Conservation (phyloP, 2,329 filamentous ascomycete species). For the Fusarium solani-melongenae region DNA sequence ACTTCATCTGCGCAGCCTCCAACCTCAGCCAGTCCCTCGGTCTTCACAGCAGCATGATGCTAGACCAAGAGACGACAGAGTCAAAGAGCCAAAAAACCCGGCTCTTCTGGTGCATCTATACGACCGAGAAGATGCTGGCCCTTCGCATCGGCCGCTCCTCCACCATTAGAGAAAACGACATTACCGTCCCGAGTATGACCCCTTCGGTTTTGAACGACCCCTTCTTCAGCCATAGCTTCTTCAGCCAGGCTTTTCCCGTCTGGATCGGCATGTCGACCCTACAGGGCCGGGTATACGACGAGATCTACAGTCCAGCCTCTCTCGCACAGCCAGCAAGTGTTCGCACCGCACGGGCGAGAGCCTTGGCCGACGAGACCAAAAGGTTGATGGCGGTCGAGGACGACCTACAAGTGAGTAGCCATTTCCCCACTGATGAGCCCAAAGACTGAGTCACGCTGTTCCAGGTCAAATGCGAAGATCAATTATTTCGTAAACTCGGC, state of each 20-base stretch:
- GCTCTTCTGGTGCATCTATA: constrained; percentile 44
- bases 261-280: constrained; percentile 32
- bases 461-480: not conserved
- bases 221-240: not conserved
- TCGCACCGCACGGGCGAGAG: constrained; percentile 26
- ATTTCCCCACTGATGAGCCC: not conserved
- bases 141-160: constrained; percentile 43
- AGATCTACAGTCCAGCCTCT: constrained; percentile 43
- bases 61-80: constrained; percentile 13
- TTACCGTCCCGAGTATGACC: constrained; percentile 31
- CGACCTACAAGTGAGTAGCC: not conserved
- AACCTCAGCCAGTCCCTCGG: constrained; percentile 35
- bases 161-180: constrained; percentile 40
- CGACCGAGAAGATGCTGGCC: constrained; percentile 39
- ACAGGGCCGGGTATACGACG: constrained; percentile 42
- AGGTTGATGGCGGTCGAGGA: not conserved
- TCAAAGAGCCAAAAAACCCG: constrained; percentile 11
- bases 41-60: constrained; percentile 28
- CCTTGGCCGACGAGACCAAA: constrained; percentile 21
- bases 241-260: not conserved
- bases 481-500: not conserved
- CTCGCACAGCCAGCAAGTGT: constrained; percentile 31
- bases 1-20: constrained; percentile 32
- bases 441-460: not conserved
- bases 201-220: not conserved